Base-by-base conservation (phyloP, 202 grass and related monocot genomes). In the Eragrostis tef region DNA sequence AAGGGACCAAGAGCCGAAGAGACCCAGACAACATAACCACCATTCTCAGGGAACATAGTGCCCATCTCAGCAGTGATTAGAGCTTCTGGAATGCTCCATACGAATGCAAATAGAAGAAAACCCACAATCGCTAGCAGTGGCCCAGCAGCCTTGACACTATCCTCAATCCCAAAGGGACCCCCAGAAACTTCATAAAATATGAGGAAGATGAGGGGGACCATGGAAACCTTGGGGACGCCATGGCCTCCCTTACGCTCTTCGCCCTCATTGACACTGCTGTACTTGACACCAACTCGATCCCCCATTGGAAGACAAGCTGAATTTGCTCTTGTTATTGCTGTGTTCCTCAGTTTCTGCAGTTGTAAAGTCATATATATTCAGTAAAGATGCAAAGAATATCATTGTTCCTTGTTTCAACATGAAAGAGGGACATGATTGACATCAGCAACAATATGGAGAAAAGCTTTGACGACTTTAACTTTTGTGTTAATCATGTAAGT, bases 41-140 rank as follows among this genome's bases (percentile, higher is more conserved):
- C 85, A 27, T 93, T 93, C 65, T 93, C 88, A 6, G 88, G 91
- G 60, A 93, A 93, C 91, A 93, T 93, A 1, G 88, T 93, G 29
- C 91, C 85, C 91, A 93, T 93, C 88, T 93, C 91, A 49, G 85
- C 91, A 36, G 91, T 93, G 82, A 93, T 93, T 64, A 93, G 82
- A 25, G 88, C 79, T 80, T 90, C 91, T 56, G 91, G 91, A 10
- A 93, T 62, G 67, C 91, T 93, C 91, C 88, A 93, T 93, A 88
- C 73, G 44, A 93, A 54, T 0, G 87, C 87, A 71, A 90, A 93
- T n/a, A 90, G 39, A 26, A 93, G 69, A 68, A 93, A 93, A 1
- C 91, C 91, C 11, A 74, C 74, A 62, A 93, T 93, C 80, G 91
- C 85, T 34, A 93, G 70, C 27, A 93, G 83, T 10, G 91, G 91